A percentile compares a stretch with the other conserved stretches of the same genome.
These are phyloP conservation scores for Phaffia australis DNA, from an alignment of 768 basidiomycete genomes.

Conservation along the genomic window DNA sequence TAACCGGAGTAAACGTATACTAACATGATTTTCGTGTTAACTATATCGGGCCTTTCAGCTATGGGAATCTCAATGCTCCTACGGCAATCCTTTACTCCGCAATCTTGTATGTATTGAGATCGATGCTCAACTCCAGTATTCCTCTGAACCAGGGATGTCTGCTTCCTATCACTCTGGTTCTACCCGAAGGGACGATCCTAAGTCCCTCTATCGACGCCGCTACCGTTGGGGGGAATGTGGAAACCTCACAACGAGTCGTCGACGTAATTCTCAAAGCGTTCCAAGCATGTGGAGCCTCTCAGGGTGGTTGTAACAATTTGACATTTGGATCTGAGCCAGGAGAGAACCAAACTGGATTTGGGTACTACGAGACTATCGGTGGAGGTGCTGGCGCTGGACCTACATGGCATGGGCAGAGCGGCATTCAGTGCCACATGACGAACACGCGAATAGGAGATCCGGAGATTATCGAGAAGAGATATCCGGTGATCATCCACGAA, in stretches of 20 bases:
- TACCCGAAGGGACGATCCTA: slow-evolving; percentile 27
- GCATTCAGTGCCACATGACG: slow-evolving; percentile 22
- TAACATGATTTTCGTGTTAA: neutral
- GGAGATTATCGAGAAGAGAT: slow-evolving; percentile 29
- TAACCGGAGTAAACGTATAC: slow-evolving; percentile 5
- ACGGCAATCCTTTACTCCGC: slow-evolving; percentile 20
- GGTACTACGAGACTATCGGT: slow-evolving; percentile 27
- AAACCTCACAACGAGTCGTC: slow-evolving; percentile 27
- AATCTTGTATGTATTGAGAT: slow-evolving; percentile 31
- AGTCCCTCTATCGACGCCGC: slow-evolving; percentile 26
- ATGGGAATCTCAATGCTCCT: slow-evolving; percentile 31
- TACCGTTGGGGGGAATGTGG: slow-evolving; percentile 28
- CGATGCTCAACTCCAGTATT: slow-evolving; percentile 16
- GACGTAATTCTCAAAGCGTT: slow-evolving; percentile 28
- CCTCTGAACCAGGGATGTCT: slow-evolving; percentile 21
- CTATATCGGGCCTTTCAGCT: too few relatives aligned
- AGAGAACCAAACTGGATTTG: slow-evolving; percentile 27
- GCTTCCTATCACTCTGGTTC: slow-evolving; percentile 25
- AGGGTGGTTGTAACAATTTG: slow-evolving; percentile 28
- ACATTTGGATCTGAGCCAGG: slow-evolving; percentile 29
- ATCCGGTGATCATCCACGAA: slow-evolving; percentile 30
- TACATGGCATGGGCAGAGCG: slow-evolving; percentile 25
- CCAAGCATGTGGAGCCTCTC: slow-evolving; percentile 29
- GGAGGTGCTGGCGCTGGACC: slow-evolving; percentile 31
- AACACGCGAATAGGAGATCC: slow-evolving; percentile 28